Evolutionary conservation across 169 alveolate genomes (phyloP), one percentile per base, ranked within the genome.

Genomic region (Plasmodium ovale): DNA sequence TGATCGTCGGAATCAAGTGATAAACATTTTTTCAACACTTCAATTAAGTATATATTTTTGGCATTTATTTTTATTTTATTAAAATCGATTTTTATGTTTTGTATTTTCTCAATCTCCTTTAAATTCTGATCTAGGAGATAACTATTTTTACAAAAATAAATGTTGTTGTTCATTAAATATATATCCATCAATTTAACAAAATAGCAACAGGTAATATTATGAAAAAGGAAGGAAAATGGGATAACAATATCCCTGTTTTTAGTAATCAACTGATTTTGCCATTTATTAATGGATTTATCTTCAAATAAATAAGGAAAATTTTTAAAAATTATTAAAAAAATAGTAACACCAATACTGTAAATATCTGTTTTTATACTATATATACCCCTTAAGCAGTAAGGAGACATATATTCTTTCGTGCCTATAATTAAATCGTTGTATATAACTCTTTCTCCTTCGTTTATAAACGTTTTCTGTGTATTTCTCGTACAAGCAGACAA

Each of bases 321-420:
- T 42, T 79, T 79, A 79, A 79, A 79, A 65, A 79, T 51, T 12
- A 79, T 79, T 79, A 79, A 64, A 65, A 65, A 79, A 51, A 79
- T 65, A 19, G 89, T 79, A 29, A 79, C 89, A 7, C 89, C 89
- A 19, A 79, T 37, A 39, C 89, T 79, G 25, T 79, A 79, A 31
- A 79, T 79, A 39, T 79, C 89, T 29, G 89, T 79, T 35, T 39
- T 79, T 51, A 49, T 65, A 56, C 89, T 79, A 44, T 79, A 79
- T 51, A 65, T 62, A 19, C 89, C 89, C 59, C 65, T 79, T 39
- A 79, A 67, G 31, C 89, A 79, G 29, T 65, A 25, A 2, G 89
- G 89, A 14, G 89, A 79, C 74, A 79, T 79, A 51, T 79, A 79
- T 42, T 79, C 89, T 53, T 79, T 79, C 23, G 89, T 79, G 42